A percentile compares a stretch with the other conserved stretches of the same genome.
Evolutionary conservation across 768 basidiomycete species (phyloP).

Genomic region (Crassisporium funariophilum): DNA sequence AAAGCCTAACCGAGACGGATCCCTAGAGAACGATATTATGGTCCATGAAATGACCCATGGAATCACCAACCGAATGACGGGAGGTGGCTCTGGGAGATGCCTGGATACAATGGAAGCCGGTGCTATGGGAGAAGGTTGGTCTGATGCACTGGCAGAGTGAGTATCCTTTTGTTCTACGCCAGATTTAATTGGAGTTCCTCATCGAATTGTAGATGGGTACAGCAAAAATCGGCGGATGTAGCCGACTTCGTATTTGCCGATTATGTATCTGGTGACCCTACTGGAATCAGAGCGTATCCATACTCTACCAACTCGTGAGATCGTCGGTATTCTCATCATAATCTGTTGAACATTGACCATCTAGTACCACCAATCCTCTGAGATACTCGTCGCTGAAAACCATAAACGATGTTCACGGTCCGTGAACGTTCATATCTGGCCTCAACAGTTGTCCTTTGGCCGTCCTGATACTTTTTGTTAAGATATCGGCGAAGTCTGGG

Average conservation of each 20-base stretch:
- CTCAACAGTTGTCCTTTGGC: background rate
- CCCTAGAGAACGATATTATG: slow-evolving; percentile 61
- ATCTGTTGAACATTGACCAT: background rate
- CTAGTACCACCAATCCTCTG: slow-evolving; percentile 44
- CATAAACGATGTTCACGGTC: slow-evolving; percentile 49
- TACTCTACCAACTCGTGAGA: slow-evolving; percentile 53
- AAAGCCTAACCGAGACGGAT: slow-evolving; percentile 31
- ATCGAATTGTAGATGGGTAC: slow-evolving; percentile 34
- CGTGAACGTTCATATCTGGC: slow-evolving; percentile 18
- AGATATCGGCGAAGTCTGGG: slow-evolving; percentile 62
- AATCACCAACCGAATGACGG: slow-evolving; percentile 50
- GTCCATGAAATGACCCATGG: slow-evolving; percentile 54
- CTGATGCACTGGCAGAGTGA: slow-evolving; percentile 51
- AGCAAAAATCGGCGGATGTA: slow-evolving; percentile 38
- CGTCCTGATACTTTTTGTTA: background rate
- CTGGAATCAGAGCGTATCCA: slow-evolving; percentile 55
- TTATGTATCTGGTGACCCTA: slow-evolving; percentile 48
- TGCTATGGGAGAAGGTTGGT: slow-evolving; percentile 74
- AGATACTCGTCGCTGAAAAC: slow-evolving; percentile 41
- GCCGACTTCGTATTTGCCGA: slow-evolving; percentile 45
- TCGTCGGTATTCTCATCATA: background rate
- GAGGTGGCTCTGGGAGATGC: slow-evolving; percentile 61
- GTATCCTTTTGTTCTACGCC: slow-evolving; percentile 8
- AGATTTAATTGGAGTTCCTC: background rate
- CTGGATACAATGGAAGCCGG: slow-evolving; percentile 63